phyloP scores from a whole-genome alignment of 192 early-diverging fungal genomes.

The Mortierella claussenii region DNA sequence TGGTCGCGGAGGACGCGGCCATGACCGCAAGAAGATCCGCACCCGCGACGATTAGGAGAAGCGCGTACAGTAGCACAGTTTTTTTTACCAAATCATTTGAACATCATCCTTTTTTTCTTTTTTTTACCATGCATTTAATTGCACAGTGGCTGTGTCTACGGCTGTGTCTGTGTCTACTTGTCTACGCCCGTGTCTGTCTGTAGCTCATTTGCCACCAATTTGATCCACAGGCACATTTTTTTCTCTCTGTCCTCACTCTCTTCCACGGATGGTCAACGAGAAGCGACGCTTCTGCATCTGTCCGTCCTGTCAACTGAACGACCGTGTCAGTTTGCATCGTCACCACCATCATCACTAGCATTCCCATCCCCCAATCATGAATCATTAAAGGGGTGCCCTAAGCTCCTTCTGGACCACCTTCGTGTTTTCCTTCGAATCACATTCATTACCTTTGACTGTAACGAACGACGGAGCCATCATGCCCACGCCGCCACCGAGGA shows the following conservation, averaged over 20 bases:
- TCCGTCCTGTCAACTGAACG: slow-evolving; percentile 1
- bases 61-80: neutral
- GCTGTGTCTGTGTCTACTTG: neutral
- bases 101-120: too few relatives aligned
- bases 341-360: neutral
- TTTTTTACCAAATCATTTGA: too few relatives aligned
- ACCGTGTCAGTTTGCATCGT: neutral
- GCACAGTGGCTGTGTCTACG: neutral
- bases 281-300: slow-evolving; percentile 2
- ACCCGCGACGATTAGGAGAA: slow-evolving; percentile 21
- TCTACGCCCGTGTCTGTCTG: neutral
- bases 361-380: neutral
- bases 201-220: slow-evolving; percentile 7
- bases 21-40: slow-evolving; percentile 51
- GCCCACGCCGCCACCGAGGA: slow-evolving; percentile 13
- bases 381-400: too few relatives aligned
- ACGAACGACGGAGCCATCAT: slow-evolving; percentile 1
- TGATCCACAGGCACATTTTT: neutral
- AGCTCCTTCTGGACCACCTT: too few relatives aligned
- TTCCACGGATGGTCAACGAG: neutral
- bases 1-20: slow-evolving; percentile 41
- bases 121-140: too few relatives aligned
- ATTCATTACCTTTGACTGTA: neutral
- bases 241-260: neutral
- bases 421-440: neutral